Percentiles rank a stretch among this genome's conserved stretches.
phyloP scores from a whole-genome alignment of 306 rosid species.

The Acacia confusa region DNA sequence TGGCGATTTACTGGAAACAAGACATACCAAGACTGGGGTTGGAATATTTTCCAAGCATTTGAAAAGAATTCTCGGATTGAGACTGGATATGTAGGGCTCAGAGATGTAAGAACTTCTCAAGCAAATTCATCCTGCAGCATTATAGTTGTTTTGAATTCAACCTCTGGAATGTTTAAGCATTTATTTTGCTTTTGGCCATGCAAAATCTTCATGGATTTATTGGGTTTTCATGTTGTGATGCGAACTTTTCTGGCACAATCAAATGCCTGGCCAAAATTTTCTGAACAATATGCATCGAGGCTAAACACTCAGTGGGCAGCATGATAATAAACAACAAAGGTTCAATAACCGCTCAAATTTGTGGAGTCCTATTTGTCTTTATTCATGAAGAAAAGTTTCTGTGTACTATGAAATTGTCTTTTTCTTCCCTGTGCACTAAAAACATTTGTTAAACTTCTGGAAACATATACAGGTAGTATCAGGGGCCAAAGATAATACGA shows the following conservation, averaged over 20 bases:
- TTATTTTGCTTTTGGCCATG: conserved; percentile 24
- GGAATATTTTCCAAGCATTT: conserved; percentile 96
- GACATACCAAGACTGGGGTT: conserved; percentile 99
- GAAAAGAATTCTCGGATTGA: conserved; percentile 85
- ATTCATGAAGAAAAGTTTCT: conserved; percentile 21
- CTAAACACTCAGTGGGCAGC: conserved; percentile 9
- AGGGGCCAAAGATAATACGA: conserved; percentile 53
- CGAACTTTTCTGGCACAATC: neutral
- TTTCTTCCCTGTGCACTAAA: conserved; percentile 22
- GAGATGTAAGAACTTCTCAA: conserved; percentile 68
- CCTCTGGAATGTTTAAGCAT: conserved; percentile 21
- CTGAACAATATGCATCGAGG: conserved; percentile 7
- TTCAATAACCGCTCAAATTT: neutral
- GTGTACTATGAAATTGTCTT: neutral
- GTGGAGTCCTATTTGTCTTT: neutral
- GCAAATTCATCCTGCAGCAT: neutral
- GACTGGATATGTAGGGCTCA: conserved; percentile 90
- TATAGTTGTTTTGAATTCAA: neutral
- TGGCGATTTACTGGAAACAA: conserved; percentile 91
- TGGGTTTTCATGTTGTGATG: conserved; percentile 9
- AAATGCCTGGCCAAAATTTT: conserved; percentile 13
- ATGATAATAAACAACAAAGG: neutral
- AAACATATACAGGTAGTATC: conserved; percentile 44
- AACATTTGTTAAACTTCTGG: conserved; percentile 22
- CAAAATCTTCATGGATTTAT: conserved; percentile 18